Conservation (phyloP, 2,329 filamentous ascomycete species). For the Exophiala sideris region DNA sequence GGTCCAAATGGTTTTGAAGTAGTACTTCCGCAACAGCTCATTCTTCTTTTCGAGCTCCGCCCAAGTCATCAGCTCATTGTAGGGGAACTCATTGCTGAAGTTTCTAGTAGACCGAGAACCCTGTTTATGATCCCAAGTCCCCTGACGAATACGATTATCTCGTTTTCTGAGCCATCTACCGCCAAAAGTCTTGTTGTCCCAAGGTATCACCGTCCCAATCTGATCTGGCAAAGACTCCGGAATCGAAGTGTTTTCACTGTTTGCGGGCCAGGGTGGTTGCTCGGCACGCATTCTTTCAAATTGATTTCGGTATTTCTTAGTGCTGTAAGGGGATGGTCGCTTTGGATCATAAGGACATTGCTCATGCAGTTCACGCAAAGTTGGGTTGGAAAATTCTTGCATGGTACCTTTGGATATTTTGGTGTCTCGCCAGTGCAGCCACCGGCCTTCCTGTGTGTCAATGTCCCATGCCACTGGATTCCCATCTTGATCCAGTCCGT, state of each 20-base stretch:
- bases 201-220: conserved; percentile 9
- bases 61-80: conserved; percentile 19
- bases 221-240: background rate
- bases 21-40: conserved; percentile 11
- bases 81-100: conserved; percentile 18
- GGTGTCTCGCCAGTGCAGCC: conserved; percentile 25
- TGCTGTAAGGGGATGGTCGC: conserved; percentile 16
- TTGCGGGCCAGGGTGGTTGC: conserved; percentile 20
- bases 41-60: conserved; percentile 17
- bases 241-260: background rate
- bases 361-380: conserved; percentile 14
- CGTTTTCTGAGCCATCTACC: conserved; percentile 21
- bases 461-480: conserved; percentile 24
- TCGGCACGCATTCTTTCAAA: background rate
- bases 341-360: conserved; percentile 21
- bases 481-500: conserved; percentile 17
- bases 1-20: conserved; percentile 1
- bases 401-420: conserved; percentile 15
- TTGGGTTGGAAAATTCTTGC: background rate
- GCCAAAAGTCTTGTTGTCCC: conserved; percentile 15
- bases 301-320: conserved; percentile 2
- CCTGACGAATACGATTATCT: conserved; percentile 16
- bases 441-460: conserved; percentile 23
- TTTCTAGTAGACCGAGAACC: background rate
- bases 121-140: conserved; percentile 3